Base-by-base conservation (phyloP, 2,329 filamentous ascomycete genomes). In the Pyrenochaeta sp. region DNA sequence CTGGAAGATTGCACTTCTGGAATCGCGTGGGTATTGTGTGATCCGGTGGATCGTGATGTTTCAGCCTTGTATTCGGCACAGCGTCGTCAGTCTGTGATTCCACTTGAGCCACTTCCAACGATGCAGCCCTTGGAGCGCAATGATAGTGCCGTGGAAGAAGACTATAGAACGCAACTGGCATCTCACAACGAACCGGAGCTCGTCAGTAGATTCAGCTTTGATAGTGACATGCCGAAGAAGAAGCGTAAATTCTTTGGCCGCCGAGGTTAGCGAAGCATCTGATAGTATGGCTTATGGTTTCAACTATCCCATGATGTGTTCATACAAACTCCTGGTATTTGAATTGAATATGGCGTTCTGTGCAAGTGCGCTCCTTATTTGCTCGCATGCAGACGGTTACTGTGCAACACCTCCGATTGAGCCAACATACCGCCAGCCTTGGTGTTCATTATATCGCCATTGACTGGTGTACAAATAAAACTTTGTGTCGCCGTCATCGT, bases 361-460 rank as follows among this genome's bases (percentile, higher is more conserved):
- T n/a, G n/a, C n/a, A n/a, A n/a, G n/a, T n/a, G n/a, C n/a, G n/a
- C 24, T 27, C 11, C 14, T 27, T 27, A 27, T 27, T 9, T 27
- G 11, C 14, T 27, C 9, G 10, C 24, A 27, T n/a, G n/a, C n/a
- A n/a, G n/a, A n/a, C n/a, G n/a, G 4, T 32, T n/a, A 32, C 11
- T 32, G 10, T 9, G 11, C 30, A 21, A 19, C 30, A n/a, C 21
- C 11, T 4, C 31, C 39, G 24, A 43, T 20, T 11, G n/a, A 29
- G 8, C 46, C 53, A 15, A 44, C 44, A 37, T 57, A 55, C 2
- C 45, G 32, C 48, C 53, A 57, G n/a, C 49, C 32, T n/a, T 44
- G 48, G 19, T 39, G 32, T 4, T 40, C 45, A 19, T 37, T 29
- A 11, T 41, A 18, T 15, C 32, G 42, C 55, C 53, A 57, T 15